Conservation (phyloP, 768 basidiomycete species). For the Tulasnella sp. region DNA sequence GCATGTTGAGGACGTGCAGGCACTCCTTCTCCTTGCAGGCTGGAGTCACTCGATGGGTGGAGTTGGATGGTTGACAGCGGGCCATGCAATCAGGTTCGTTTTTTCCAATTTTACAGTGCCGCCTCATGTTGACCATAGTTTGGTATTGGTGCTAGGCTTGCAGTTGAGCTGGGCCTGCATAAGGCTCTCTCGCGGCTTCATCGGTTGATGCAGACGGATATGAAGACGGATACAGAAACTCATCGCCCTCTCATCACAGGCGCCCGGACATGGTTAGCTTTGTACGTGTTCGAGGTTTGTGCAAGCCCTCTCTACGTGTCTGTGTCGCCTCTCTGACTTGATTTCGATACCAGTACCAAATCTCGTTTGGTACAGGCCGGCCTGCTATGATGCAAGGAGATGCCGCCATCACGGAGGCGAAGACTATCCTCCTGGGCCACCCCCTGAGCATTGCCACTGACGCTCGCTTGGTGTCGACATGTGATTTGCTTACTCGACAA, state of each 20-base stretch:
- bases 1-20: constrained; percentile 31
- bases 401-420: constrained; percentile 30
- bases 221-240: constrained; percentile 25
- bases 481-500: constrained; percentile 31
- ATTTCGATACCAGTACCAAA: constrained; percentile 18
- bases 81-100: constrained; percentile 31
- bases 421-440: constrained; percentile 30
- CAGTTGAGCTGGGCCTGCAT: constrained; percentile 31
- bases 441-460: constrained; percentile 32
- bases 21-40: constrained; percentile 29
- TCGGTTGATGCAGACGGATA: constrained; percentile 27
- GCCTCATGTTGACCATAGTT: background rate
- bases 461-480: constrained; percentile 31
- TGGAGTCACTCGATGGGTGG: constrained; percentile 28
- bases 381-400: constrained; percentile 33
- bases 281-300: constrained; percentile 20
- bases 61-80: constrained; percentile 28
- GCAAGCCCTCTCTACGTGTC: background rate
- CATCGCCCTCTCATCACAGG: constrained; percentile 29
- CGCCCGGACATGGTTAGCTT: constrained; percentile 31
- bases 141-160: constrained; percentile 10
- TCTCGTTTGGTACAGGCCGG: constrained; percentile 29
- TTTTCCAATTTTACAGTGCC: background rate
- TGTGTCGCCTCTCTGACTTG: background rate
- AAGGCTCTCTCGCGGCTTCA: constrained; percentile 30